Evolutionary conservation across 495 filamentous ascomycete species (phyloP).

Genomic region (Tuber umbilicatum): DNA sequence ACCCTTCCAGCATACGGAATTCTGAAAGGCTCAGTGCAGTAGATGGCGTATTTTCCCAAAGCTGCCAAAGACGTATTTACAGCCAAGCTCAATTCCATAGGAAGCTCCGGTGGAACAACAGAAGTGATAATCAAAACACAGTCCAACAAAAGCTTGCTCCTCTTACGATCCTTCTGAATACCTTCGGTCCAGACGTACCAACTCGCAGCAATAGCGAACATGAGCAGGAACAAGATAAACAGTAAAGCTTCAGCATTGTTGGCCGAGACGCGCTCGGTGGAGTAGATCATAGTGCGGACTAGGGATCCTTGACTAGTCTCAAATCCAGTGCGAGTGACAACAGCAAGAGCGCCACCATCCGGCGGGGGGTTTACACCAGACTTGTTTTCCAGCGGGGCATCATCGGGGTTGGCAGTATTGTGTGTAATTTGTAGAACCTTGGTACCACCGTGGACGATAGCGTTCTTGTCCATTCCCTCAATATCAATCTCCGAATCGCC

Average conservation of each 20-base stretch:
- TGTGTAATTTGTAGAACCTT: constrained; percentile 96
- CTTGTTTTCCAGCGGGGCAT: constrained; percentile 56
- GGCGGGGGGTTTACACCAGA: constrained; percentile 71
- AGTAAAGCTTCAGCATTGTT: constrained; percentile 90
- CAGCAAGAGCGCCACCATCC: constrained; percentile 87
- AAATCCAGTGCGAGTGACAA: constrained; percentile 95
- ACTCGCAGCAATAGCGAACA: constrained; percentile 96
- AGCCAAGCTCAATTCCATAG: constrained; percentile 94
- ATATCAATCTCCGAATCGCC: constrained; percentile 76
- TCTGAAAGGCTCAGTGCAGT: constrained; percentile 98
- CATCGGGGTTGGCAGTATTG: constrained; percentile 63
- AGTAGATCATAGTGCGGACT: constrained; percentile 99
- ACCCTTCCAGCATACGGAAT: constrained; percentile 95
- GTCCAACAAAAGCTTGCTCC: constrained; percentile 93
- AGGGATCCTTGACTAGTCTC: constrained; percentile 97
- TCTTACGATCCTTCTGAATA: constrained; percentile 83
- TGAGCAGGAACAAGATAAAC: constrained; percentile 92
- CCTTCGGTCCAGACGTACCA: constrained; percentile 99
- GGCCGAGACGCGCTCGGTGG: constrained; percentile 94
- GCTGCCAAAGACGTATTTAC: constrained; percentile 98
- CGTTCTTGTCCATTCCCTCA: constrained; percentile 90
- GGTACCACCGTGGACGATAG: constrained; percentile 92
- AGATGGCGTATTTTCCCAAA: constrained; percentile 89
- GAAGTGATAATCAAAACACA: constrained; percentile 96
- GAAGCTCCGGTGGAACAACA: constrained; percentile 93